Evolutionary conservation across 768 basidiomycete species (phyloP), one percentile per base, ranked within the genome.

Genomic region (Suillus lakei): DNA sequence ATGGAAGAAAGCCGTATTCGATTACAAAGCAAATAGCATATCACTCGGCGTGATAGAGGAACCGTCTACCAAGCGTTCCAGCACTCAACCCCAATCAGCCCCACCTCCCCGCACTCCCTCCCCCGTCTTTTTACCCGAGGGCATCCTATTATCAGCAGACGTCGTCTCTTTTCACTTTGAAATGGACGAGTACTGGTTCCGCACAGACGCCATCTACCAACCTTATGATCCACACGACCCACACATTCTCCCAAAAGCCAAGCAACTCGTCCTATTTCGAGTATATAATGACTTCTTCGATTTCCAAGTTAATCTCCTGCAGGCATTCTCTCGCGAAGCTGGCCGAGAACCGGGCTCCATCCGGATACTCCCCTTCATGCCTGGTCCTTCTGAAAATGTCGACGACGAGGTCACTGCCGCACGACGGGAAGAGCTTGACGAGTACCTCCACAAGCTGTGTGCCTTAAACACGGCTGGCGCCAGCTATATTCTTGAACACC

Each of bases 231-330:
- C 83, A 10, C 80, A 85, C 21, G 89, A 86, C 54, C 84, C 86
- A 62, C 79, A 76, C 34, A 71, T 77, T 18, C 84, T 90, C 34
- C 91, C 92, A 5, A 83, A 84, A 13, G 87, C 92, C 15, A 90
- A 87, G 69, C 88, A 91, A 39, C 88, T 99, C 64, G 88, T 95
- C 69, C 84, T 99, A 51, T 99, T 97, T 81, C 88, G 98, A 60
- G 89, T 93, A 30, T 99, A 99, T 83, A 93, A 96, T 72, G 97
- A 99, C 77, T 99, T 99, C 77, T 98, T 97, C 79, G 93, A 96
- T 72, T 98, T 98, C 78, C 98, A 99, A 74, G 91, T 98, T 63
- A 82, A 86, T 5, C 86, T 99, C 28, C 86, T 99, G 67, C 87
- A 95, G 54, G 83, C 85, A 0, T 98, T 96, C 78, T 96, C 96